Evolutionary conservation across 163 green algal species (phyloP), one percentile per base, ranked within the genome.

Genomic region (Chlamydomonas reinhardtii): DNA sequence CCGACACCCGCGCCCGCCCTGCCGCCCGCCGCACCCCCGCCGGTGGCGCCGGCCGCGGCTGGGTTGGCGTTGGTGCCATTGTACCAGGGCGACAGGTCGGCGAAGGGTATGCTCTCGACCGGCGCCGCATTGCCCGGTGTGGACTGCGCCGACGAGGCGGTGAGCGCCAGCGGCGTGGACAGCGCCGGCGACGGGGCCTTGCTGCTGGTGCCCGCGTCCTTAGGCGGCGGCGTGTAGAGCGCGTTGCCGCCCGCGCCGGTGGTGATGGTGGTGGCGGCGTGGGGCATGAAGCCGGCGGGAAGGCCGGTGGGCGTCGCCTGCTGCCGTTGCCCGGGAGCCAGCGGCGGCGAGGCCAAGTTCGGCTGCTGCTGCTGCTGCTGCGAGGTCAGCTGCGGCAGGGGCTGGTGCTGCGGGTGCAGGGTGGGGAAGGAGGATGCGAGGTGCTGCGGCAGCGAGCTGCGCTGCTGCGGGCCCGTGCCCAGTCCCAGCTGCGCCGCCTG

Each of bases 1-100:
- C 48, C 48, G 9, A 14, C 48, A 17, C 48, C 48, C 12, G 12
- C 48, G 48, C 48, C 48, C 48, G 48, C 1, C 48, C 19, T 56
- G 48, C 11, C 12, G 12, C 48, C 48, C 48, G 48, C 48, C 14
- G 48, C 1, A 9, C 48, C 48, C 12, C 12, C 48, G 11, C 48
- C 48, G 48, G 48, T 56, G 48, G 48, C 6, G 11, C 48, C 48
- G 48, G 48, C 48, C 12, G 48, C 48, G 14, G 48, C 48, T 1
- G 48, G 48, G 48, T 56, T 56, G 48, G 12, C 48, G 48, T 17
- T 56, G 48, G 12, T 56, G 48, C 48, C 48, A 14, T 56, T 56
- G 48, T 56, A 56, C 48, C 52, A 90, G 6, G 85, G 85, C 3
- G 78, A 87, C n/a, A 90, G 73, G 77, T 90, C 78, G 16, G 72